Evolutionary conservation across 2,329 filamentous ascomycete species (phyloP), one percentile per base, ranked within the genome.

Genomic region (Knufia fluminis): DNA sequence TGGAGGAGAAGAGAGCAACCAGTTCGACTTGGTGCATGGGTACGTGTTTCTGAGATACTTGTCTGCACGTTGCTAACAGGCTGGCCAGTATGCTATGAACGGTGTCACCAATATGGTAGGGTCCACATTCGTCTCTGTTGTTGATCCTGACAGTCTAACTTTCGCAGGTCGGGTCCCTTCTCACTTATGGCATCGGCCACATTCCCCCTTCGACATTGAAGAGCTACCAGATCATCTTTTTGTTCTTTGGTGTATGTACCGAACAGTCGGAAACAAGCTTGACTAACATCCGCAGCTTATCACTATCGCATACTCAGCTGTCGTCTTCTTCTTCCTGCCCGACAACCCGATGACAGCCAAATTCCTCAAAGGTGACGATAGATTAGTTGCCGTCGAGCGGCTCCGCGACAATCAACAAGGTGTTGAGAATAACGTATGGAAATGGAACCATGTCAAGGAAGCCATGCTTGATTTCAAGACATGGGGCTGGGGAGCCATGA

Each of bases 341-440:
- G 81, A 85, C 56, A 80, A 78, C 0, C 80, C 81, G 0, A 73
- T 80, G 58, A 71, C 76, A 19, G 73, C 78, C 1, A 76, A 73
- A 17, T 67, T 83, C 1, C 49, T 57, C 14, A 48, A 35, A 16
- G 69, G 65, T 0, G 79, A 83, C 40, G 79, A 83, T 40, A 80
- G 76, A 49, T 58, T 79, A 0, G 64, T 81, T 8, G 78, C 79
- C 0, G 71, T 82, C 9, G 78, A 82, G 58, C 68, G 66, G 57
- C 59, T 78, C 10, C 64, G 74, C 1, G 71, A 71, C 56, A 77
- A 78, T 40, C 74, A 77, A 45, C 64, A 67, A 54, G 66, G 66
- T 23, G 58, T 68, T 9, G 64, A 68, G 42, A 66, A 55, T 19
- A 58, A 67, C 23, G 62, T 71, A 9, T 75, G 71, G 71, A 73